Base-by-base conservation (phyloP, 768 basidiomycete species). In the Pleurotus cornucopiae region DNA sequence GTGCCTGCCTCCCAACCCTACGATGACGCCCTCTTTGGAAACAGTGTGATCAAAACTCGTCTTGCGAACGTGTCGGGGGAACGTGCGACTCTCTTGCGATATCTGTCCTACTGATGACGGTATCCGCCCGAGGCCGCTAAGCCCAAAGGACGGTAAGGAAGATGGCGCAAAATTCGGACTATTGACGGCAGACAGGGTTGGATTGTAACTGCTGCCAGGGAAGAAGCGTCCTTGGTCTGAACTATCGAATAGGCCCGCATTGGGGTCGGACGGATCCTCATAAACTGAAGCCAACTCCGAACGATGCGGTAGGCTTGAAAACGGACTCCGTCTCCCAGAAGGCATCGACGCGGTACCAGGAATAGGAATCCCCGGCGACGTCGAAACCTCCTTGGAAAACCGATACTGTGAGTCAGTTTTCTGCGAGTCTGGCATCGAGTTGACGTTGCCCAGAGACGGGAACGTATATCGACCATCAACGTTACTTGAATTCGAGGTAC, bases 31-130 rank as follows among this genome's bases (percentile, higher is more conserved):
- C 58, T 87, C 84, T 60, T 81, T 82, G 38, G 81, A 79, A 40
- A 95, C 86, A 3, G 94, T 94, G 71, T 94, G 94, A 69, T 97
- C 94, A 68, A 94, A 96, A 70, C 91, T 94, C 46, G 94, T 92
- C 77, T 97, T 97, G 59, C 94, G 83, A 57, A 93, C 91, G 69
- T 89, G 88, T 58, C 88, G 82, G 52, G 94, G 91, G 67, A 94
- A 91, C 26, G 78, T 71, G 60, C 79, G 84, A 61, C 77, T 77
- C 58, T 71, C 69, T 55, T 70, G 68, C 16, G 67, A 60, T 48
- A 67, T 57, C 34, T 64, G 61, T 51, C 65, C 63, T 59, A 67
- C 57, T 49, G 69, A 70, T 47, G 79, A 73, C 51, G 72, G 73
- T 56, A 72, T 52, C 63, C 76, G 71, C 55, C 74, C 65, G 56